Evolutionary conservation across 129 eudicot species (phyloP).

Genomic region (Scalesia atractyloides): DNA sequence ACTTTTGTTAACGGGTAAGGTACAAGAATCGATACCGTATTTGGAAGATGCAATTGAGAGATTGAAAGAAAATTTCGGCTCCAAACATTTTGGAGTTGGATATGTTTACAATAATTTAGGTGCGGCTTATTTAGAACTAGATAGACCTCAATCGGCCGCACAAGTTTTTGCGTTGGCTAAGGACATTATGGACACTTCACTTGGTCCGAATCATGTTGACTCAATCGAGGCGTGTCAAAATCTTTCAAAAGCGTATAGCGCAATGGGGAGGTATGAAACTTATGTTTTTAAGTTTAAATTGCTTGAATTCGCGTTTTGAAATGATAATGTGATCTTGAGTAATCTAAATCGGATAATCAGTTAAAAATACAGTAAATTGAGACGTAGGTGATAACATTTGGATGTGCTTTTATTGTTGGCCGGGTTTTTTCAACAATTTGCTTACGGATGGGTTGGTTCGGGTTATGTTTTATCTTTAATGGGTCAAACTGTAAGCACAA

Average conservation of each 20-base stretch:
- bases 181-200: slow-evolving; percentile 88
- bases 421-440: not conserved
- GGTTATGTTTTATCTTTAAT: not conserved
- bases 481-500: not conserved
- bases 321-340: not conserved
- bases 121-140: slow-evolving; percentile 82
- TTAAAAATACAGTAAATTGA: not conserved
- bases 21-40: slow-evolving; percentile 67
- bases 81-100: slow-evolving; percentile 88
- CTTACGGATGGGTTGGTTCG: not conserved
- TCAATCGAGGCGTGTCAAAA: slow-evolving; percentile 84
- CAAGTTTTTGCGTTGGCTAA: slow-evolving; percentile 88
- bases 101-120: slow-evolving; percentile 86
- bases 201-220: slow-evolving; percentile 87
- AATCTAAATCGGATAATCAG: not conserved
- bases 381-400: not conserved
- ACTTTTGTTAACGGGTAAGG: slow-evolving; percentile 73
- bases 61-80: slow-evolving; percentile 81
- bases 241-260: slow-evolving; percentile 89
- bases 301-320: not conserved
- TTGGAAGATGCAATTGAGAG: slow-evolving; percentile 89
- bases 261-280: slow-evolving; percentile 72
- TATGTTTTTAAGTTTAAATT: not conserved
- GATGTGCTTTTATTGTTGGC: not conserved
- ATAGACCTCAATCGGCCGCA: slow-evolving; percentile 89